phyloP scores from a whole-genome alignment of 208 protist genomes.

The Acanthamoeba quina region DNA sequence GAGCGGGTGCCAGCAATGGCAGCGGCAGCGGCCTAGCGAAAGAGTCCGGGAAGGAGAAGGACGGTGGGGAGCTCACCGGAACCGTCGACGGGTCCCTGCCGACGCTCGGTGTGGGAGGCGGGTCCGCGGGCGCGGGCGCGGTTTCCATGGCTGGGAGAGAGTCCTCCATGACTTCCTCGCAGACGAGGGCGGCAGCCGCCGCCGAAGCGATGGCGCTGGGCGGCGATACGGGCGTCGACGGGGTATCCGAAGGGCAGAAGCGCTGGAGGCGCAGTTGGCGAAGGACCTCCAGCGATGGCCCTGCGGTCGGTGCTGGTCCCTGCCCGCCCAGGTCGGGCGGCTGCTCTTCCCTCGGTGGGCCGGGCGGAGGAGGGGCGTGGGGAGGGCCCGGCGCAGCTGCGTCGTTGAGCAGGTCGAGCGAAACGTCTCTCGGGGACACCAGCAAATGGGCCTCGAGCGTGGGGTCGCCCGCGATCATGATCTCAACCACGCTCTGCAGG shows the following conservation, averaged over 20 bases:
- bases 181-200: not conserved
- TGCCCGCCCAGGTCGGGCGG: not conserved
- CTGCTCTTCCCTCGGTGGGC: not conserved
- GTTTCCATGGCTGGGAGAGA: not conserved
- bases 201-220: too few relatives aligned
- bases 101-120: not conserved
- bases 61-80: not conserved
- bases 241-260: not conserved
- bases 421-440: not conserved
- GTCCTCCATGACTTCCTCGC: not conserved
- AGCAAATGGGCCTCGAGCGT: not conserved
- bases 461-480: constrained; percentile 45
- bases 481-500: not conserved
- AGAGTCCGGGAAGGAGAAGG: constrained; percentile 32
- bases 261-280: not conserved
- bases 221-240: not conserved
- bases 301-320: not conserved
- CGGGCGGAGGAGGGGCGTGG: not conserved
- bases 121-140: not conserved
- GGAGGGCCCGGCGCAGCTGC: not conserved
- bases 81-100: too few relatives aligned
- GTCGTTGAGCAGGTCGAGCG: not conserved
- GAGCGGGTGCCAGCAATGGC: not conserved
- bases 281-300: not conserved
- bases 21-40: too few relatives aligned